Evolutionary conservation across 1,284 basidiomycete species (phyloP).

Genomic region (Salmacisia buchloeana): DNA sequence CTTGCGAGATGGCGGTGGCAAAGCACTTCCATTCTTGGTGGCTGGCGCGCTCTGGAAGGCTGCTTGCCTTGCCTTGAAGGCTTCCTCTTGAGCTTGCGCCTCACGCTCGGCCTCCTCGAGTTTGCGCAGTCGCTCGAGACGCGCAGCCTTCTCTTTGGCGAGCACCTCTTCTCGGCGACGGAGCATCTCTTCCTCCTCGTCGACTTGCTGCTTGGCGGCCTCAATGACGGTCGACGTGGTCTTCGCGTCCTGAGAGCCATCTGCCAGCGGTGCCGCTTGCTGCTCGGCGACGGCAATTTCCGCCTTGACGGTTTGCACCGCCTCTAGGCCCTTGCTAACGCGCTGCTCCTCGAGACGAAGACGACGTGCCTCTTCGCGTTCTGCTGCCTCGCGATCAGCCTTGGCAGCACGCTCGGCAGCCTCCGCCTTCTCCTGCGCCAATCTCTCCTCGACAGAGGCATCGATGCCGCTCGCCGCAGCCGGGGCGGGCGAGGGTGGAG

Average conservation of each 20-base stretch:
- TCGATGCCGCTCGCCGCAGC: slow-evolving; percentile 25
- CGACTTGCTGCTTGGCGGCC: slow-evolving; percentile 26
- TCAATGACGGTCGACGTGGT: slow-evolving; percentile 23
- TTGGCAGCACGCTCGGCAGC: slow-evolving; percentile 41
- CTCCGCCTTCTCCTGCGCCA: slow-evolving; percentile 42
- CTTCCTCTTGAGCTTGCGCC: slow-evolving; percentile 34
- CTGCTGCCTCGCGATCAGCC: slow-evolving; percentile 46
- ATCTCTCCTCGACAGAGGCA: slow-evolving; percentile 40
- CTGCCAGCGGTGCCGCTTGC: not conserved
- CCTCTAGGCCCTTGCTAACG: slow-evolving; percentile 29
- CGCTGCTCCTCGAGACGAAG: slow-evolving; percentile 43
- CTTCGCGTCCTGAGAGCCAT: not conserved
- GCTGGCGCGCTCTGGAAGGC: slow-evolving; percentile 23
- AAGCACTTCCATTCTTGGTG: slow-evolving; percentile 19
- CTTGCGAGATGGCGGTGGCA: slow-evolving; percentile 25
- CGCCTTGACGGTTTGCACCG: slow-evolving; percentile 32
- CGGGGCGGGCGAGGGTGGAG: slow-evolving; percentile 50
- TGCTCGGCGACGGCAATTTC: slow-evolving; percentile 31
- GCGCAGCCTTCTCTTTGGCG: slow-evolving; percentile 41
- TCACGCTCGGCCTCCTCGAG: slow-evolving; percentile 46
- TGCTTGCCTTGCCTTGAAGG: slow-evolving; percentile 38
- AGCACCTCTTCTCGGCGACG: slow-evolving; percentile 40
- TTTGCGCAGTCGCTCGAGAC: slow-evolving; percentile 32
- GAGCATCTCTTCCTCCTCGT: slow-evolving; percentile 41
- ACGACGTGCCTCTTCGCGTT: slow-evolving; percentile 42